Evolutionary conservation across 495 filamentous ascomycete genomes (phyloP), one percentile per base, ranked within the genome.

Genomic region (Xylaria curta): DNA sequence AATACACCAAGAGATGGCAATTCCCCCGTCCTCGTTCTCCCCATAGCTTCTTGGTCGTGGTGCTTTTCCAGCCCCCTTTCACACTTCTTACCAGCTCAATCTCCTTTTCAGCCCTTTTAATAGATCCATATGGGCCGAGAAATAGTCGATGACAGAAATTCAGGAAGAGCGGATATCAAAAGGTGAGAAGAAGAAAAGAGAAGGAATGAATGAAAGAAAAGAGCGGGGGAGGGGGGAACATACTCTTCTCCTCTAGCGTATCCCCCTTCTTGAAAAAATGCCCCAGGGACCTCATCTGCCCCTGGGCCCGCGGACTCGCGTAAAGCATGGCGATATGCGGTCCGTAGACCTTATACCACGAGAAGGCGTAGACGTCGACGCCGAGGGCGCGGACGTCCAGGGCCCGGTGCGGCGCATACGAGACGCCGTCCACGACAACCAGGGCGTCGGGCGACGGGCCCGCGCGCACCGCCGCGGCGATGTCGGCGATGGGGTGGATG

Each of bases 321-420:
- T 92, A 94, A 6, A 94, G 84, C 72, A 89, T 83, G 1, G 91
- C 84, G 21, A 93, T 82, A 72, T 93, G 92, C 4, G 92, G 92
- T 0, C 91, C 91, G 78, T 89, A 93, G 28, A 92, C 89, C 79
- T 94, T 93, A 80, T 93, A 93, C 88, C 92, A 94, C 3, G 85
- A 89, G 73, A 93, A 90, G n/a, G 87, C 83, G 76, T 94, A 94
- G 76, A 93, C 87, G 74, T 94, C 92, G 0, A 91, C 91, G 0
- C 85, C 91, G 5, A 93, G 81, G 1, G 76, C 87, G 66, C 82
- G 81, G 19, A 94, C 89, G 76, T 95, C 90, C 36, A 94, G 81
- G n/a, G 78, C 80, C 38, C 92, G 81, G 73, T 95, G 92, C 3
- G 92, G 91, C 17, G 91, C 91, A 71, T 87, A 89, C 36, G 90